A percentile compares a stretch with the other conserved stretches of the same genome.
Evolutionary conservation across 139 green algal species (phyloP).

Genomic region (Mesostigma viride): DNA sequence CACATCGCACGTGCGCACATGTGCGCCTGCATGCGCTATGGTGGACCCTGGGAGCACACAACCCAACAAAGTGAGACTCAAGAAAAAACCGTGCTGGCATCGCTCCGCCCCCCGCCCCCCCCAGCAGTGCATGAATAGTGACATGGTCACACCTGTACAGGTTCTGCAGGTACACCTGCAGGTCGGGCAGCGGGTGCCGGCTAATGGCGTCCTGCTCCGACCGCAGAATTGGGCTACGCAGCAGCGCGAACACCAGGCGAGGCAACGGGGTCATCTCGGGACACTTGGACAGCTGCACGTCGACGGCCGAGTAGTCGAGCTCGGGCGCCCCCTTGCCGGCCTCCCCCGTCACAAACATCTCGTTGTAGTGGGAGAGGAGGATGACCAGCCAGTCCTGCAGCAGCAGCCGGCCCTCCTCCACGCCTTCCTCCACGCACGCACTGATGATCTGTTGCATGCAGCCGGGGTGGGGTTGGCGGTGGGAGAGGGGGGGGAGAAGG

Average conservation of each 20-base stretch:
- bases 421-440: constrained; percentile 37
- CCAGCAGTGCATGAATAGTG: too few relatives aligned
- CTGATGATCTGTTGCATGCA: constrained; percentile 35
- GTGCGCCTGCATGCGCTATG: too few relatives aligned
- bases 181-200: constrained; percentile 61
- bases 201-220: constrained; percentile 29
- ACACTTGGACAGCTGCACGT: constrained; percentile 1
- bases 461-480: too few relatives aligned
- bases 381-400: constrained; percentile 79
- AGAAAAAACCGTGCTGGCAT: too few relatives aligned
- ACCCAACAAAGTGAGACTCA: too few relatives aligned
- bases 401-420: constrained; percentile 51
- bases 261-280: constrained; percentile 51
- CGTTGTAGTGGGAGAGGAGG: constrained; percentile 57
- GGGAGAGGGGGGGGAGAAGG: too few relatives aligned
- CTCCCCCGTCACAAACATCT: constrained; percentile 15
- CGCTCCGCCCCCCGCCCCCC: too few relatives aligned
- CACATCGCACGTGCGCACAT: too few relatives aligned
- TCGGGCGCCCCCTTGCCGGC: background rate
- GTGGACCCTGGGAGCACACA: too few relatives aligned
- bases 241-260: constrained; percentile 72
- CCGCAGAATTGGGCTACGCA: constrained; percentile 54
- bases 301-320: background rate
- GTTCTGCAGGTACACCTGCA: constrained; percentile 40
- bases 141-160: constrained; percentile 37